Percentiles rank a stretch among this genome's conserved stretches.
Evolutionary conservation across 371 early-diverging fungal genomes (phyloP).

Genomic region (Mortierella sp.): DNA sequence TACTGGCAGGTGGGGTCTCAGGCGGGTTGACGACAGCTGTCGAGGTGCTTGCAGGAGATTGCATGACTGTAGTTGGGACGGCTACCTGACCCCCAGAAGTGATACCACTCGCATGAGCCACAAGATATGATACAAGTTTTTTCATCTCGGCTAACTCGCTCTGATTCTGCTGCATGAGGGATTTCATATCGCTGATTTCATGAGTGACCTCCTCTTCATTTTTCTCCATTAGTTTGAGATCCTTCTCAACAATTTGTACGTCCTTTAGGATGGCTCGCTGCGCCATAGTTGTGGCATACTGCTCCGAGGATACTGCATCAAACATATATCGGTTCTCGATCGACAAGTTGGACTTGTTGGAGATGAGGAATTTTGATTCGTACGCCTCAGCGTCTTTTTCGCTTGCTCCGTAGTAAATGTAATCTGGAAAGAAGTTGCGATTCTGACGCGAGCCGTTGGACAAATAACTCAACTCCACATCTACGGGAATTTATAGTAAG

Average conservation of each 20-base stretch:
- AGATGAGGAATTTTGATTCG: slow-evolving; percentile 39
- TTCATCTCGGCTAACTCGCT: slow-evolving; percentile 15
- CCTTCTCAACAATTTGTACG: slow-evolving; percentile 14
- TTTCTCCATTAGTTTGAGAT: slow-evolving; percentile 15
- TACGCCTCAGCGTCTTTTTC: slow-evolving; percentile 48
- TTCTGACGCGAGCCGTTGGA: slow-evolving; percentile 28
- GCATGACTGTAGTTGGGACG: slow-evolving; percentile 1
- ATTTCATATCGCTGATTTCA: slow-evolving; percentile 15
- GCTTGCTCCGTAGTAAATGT: slow-evolving; percentile 46
- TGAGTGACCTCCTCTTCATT: slow-evolving; percentile 28
- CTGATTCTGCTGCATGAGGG: neutral
- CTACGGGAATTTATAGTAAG: slow-evolving; percentile 3
- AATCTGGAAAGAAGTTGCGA: slow-evolving; percentile 48
- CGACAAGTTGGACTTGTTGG: slow-evolving; percentile 48
- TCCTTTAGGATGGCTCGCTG: slow-evolving; percentile 31
- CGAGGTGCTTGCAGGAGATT: neutral
- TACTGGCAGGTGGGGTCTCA: neutral
- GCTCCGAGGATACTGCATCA: slow-evolving; percentile 31
- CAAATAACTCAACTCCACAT: slow-evolving; percentile 39
- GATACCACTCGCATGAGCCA: neutral
- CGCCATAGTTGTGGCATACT: slow-evolving; percentile 15
- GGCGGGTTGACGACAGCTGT: neutral
- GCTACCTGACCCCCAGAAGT: neutral
- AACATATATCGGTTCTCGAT: slow-evolving; percentile 51
- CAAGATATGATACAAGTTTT: neutral